Base-by-base conservation (phyloP, 1,284 basidiomycete species). In the Ceratorhiza oryzae-sativae region DNA sequence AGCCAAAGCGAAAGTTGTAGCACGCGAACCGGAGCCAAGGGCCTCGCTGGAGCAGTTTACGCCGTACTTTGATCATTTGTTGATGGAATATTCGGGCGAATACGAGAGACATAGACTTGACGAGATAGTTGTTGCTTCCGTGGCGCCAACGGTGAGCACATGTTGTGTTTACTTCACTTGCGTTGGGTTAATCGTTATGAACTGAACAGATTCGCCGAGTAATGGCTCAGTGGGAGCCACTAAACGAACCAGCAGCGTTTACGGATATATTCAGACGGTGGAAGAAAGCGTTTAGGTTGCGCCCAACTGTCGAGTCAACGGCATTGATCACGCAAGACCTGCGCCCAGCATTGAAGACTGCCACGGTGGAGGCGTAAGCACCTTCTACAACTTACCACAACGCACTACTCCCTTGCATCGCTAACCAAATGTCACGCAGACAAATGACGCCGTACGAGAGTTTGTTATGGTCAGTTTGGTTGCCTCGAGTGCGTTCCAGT, bases 381-480 rank as follows among this genome's bases (percentile, higher is more conserved):
- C 59, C 2, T 48, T 15, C 39, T 25, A 15, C 39, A 42, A n/a
- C 30, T 15, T 67, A 84, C 84, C 49, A 76, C 56, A 13, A 39
- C 8, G 13, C 36, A 6, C 13, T 39, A 13, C 13, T 39, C 25
- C 32, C 36, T 41, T 42, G 20, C 10, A 42, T 25, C 20, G 4
- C 39, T 42, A 27, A 36, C n/a, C 15, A 13, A 10, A n/a, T 59
- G 12, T 27, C 10, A n/a, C 10, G 20, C 46, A 71, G 68, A 3
- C 68, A 71, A 0, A 99, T 99, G 97, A 95, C 95, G 4, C 91
- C 97, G 0, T 99, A 93, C 80, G 97, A 99, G 79, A 92, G 91
- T 71, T 83, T 99, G 23, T 82, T 99, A 18, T 99, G 97, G 96
- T 92, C 91, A 74, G 84, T 92, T 6, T 99, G 96, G 97, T 83